phyloP scores from a whole-genome alignment of 2,329 filamentous ascomycete genomes.

The Aspergillus tubingensis region DNA sequence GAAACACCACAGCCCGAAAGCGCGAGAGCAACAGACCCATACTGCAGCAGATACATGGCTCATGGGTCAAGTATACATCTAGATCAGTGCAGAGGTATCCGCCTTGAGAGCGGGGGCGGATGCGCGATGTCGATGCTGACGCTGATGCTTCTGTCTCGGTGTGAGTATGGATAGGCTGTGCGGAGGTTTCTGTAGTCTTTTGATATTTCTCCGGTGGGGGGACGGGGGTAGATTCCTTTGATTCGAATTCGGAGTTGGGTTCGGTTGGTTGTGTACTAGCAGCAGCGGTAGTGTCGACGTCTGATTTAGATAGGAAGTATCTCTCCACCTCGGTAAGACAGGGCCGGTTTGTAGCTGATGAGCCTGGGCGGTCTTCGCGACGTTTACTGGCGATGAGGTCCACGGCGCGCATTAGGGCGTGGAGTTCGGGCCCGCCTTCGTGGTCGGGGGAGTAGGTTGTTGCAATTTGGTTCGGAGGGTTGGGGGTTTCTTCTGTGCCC shows the following conservation, averaged over 20 bases:
- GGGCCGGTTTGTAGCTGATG: conserved; percentile 17
- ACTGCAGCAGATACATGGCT: conserved; percentile 94
- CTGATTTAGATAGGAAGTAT: conserved; percentile 48
- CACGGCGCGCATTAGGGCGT: conserved; percentile 49
- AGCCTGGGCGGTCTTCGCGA: conserved; percentile 28
- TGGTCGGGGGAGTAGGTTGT: conserved; percentile 33
- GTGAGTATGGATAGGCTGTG: conserved; percentile 14
- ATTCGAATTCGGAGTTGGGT: conserved; percentile 42
- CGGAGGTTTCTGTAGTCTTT: conserved; percentile 17
- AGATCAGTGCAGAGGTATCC: conserved; percentile 94
- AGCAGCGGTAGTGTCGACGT: not conserved
- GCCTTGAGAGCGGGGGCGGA: conserved; percentile 71
- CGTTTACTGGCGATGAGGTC: conserved; percentile 47
- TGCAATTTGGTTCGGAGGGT: conserved; percentile 20
- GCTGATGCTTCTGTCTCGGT: no score
- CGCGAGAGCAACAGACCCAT: conserved; percentile 96
- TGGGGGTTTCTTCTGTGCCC: conserved; percentile 21
- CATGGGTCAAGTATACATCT: conserved; percentile 91
- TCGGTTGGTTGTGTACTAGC: no score
- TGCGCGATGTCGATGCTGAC: conserved; percentile 42
- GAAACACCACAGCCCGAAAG: conserved; percentile 81
- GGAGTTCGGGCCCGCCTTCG: conserved; percentile 48
- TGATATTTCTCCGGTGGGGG: conserved; percentile 19
- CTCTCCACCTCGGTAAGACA: conserved; percentile 32
- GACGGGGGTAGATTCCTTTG: conserved; percentile 13